Evolutionary conservation across 768 basidiomycete species (phyloP), one percentile per base, ranked within the genome.

Genomic region (Strobilomyces confusus): DNA sequence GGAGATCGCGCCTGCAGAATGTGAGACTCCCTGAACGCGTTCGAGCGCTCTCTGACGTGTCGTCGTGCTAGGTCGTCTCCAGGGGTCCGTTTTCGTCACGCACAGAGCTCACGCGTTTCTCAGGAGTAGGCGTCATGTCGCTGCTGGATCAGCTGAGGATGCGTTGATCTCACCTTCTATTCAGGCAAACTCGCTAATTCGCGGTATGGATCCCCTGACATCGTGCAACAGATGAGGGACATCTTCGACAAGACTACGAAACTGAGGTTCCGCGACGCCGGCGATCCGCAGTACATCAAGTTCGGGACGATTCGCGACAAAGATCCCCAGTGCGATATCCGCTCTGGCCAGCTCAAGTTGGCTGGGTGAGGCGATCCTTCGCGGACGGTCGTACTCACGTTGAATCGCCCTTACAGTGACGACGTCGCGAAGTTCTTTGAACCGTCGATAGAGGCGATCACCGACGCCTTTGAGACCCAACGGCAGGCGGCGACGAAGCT

Each of bases 371-470:
- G n/a, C 3, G n/a, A 15, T 9, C 20, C 26, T 20, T 1, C 2
- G 8, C 43, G 13, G 29, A 17, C 14, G 4, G 3, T n/a, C 5
- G 4, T 17, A 20, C 9, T 29, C 12, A 51, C 2, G 9, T 0
- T 43, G 4, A 7, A 29, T 29, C 5, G 7, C 3, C 23, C 3
- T 1, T 43, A 13, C 49, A 77, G 77, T 5, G 48, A 59, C 7
- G 69, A 73, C 11, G 65, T 79, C 5, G 69, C 67, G 2, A 55
- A 51, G 2, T 73, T 77, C 43, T 81, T 80, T 52, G 70, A 75
- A 37, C 74, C 73, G 0, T 77, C 77, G 0, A 58, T 78, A 9
- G 47, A 67, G n/a, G 69, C 54, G 1, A 73, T 72, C 9, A 62
- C 63, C 2, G 66, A 66, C 4, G 72, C 70, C 5, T 69, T 79